Evolutionary conservation across 1,284 basidiomycete species (phyloP).

Genomic region (Polyporus tsugae): DNA sequence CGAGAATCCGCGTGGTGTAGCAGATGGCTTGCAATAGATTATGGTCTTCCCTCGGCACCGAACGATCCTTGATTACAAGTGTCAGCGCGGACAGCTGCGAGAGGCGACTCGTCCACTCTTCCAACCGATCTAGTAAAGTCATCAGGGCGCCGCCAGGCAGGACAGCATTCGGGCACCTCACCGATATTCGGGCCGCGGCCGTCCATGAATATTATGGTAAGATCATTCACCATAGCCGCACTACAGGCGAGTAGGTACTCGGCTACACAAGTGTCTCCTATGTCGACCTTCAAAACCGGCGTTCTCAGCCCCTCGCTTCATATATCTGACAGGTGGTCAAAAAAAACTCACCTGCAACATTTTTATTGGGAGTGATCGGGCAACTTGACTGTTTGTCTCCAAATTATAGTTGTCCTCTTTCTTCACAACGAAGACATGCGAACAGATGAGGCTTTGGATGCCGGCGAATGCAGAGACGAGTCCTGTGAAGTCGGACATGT

Average conservation of each 20-base stretch:
- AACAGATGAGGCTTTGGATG: not conserved
- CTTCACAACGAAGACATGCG: not conserved
- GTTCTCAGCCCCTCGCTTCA: not conserved
- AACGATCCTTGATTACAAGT: not conserved
- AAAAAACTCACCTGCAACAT: not conserved
- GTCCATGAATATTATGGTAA: not conserved
- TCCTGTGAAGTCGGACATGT: not conserved
- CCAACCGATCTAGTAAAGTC: not conserved
- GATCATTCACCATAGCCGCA: not conserved
- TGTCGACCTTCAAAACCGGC: not conserved
- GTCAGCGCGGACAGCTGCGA: not conserved
- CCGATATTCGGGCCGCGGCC: not conserved
- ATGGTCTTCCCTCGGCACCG: too few species aligned
- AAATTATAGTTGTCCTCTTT: not conserved
- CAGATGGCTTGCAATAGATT: not conserved
- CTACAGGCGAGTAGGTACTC: not conserved
- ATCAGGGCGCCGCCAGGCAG: not conserved
- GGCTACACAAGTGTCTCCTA: not conserved
- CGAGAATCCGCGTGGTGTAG: not conserved
- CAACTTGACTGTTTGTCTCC: not conserved
- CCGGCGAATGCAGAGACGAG: not conserved
- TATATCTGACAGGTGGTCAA: not conserved
- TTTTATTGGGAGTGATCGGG: not conserved
- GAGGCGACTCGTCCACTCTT: not conserved
- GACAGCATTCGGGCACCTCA: not conserved